A percentile compares a stretch with the other conserved stretches of the same genome.
Conservation (phyloP, 2,329 filamentous ascomycete species). For the Graphiopsis chlorocephala region DNA sequence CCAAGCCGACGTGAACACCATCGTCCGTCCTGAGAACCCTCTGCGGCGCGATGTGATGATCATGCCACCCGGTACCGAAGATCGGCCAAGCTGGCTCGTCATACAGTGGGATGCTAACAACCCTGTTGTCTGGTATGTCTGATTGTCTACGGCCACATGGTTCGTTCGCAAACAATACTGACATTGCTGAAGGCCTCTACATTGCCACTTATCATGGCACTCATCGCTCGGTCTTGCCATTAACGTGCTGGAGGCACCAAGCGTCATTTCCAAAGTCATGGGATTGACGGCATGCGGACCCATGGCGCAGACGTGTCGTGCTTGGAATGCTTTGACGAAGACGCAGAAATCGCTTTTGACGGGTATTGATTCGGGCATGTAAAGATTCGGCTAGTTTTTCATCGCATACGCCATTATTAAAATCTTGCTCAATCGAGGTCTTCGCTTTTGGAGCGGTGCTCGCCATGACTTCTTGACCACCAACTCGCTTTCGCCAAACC, state of each 20-base stretch:
- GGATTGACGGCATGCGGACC: slow-evolving; percentile 27
- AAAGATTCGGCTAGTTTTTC: neutral
- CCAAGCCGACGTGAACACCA: slow-evolving; percentile 33
- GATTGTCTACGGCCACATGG: neutral
- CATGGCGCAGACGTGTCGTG: slow-evolving; percentile 33
- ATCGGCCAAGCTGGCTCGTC: slow-evolving; percentile 20
- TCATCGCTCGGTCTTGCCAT: slow-evolving; percentile 31
- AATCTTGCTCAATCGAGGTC: neutral
- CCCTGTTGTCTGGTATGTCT: slow-evolving; percentile 49
- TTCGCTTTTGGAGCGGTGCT: neutral
- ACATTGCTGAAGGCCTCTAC: slow-evolving; percentile 24
- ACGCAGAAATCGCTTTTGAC: neutral
- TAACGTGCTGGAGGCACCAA: slow-evolving; percentile 28
- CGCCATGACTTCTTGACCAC: neutral
- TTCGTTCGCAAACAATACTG: neutral
- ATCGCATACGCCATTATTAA: neutral
- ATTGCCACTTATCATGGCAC: slow-evolving; percentile 24
- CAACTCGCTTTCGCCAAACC: no score
- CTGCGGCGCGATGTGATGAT: slow-evolving; percentile 52
- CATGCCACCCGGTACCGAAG: slow-evolving; percentile 35
- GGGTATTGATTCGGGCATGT: slow-evolving; percentile 9
- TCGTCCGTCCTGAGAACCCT: slow-evolving; percentile 48
- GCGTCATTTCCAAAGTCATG: slow-evolving; percentile 18
- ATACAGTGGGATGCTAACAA: slow-evolving; percentile 50
- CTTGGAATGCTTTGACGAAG: slow-evolving; percentile 23